A percentile compares a stretch with the other conserved stretches of the same genome.
These are phyloP conservation scores for Thuja plicata DNA, from an alignment of 83 land plant genomes.

Conservation along the genomic window DNA sequence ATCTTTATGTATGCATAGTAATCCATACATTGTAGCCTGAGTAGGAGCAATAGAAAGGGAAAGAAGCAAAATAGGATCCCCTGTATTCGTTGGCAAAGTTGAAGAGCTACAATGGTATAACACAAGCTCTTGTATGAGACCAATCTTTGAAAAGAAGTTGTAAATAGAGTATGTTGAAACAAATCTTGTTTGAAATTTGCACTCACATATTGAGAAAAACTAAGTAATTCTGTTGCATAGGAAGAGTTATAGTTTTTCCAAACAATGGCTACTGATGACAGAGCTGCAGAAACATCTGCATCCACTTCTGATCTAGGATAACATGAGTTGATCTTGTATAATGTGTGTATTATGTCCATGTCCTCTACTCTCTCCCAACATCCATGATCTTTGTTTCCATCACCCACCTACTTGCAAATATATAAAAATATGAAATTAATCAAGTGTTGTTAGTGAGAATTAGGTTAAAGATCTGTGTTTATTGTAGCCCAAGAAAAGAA, in stretches of 20 bases:
- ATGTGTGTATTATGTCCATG: conserved; percentile 49
- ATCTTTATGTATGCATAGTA: too few species aligned
- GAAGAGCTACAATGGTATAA: conserved; percentile 56
- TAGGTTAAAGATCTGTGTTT: too few species aligned
- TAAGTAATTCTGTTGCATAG: conserved; percentile 28
- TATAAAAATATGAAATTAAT: neutral
- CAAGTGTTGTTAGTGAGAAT: too few species aligned
- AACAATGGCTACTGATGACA: conserved; percentile 61
- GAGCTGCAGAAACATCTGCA: conserved; percentile 65
- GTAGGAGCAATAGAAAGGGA: conserved; percentile 64
- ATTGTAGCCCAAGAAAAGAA: too few species aligned
- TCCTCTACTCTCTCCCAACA: conserved; percentile 73
- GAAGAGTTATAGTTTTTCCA: too few species aligned
- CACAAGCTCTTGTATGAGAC: conserved; percentile 17
- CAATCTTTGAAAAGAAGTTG: too few species aligned
- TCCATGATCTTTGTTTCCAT: conserved; percentile 46
- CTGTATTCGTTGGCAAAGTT: conserved; percentile 66
- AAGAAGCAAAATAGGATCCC: conserved; percentile 51
- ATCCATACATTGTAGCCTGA: conserved; percentile 60
- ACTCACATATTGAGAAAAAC: conserved; percentile 33
- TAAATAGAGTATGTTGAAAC: neutral
- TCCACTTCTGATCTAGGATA: conserved; percentile 61
- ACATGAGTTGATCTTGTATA: too few species aligned
- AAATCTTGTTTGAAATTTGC: too few species aligned
- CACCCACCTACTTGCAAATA: conserved; percentile 38